A percentile compares a stretch with the other conserved stretches of the same genome.
phyloP scores from a whole-genome alignment of 1,284 basidiomycete genomes.

The Ceratobasidium sp. region DNA sequence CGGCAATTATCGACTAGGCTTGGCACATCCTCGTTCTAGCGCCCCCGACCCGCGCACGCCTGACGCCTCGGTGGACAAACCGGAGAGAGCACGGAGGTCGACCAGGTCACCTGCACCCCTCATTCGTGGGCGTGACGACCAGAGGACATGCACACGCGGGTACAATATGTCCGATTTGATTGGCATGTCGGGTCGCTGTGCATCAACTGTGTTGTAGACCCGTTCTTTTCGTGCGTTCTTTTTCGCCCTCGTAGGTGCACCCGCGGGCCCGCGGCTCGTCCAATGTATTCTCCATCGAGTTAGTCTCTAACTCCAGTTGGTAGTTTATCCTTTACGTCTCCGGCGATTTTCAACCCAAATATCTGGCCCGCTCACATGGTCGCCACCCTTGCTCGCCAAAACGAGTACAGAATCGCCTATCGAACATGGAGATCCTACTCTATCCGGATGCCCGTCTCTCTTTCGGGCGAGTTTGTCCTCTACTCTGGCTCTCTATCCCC shows the following conservation, averaged over 20 bases:
- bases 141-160: background rate
- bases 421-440: background rate
- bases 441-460: too few relatives aligned
- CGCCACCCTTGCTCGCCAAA: background rate
- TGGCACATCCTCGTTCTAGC: background rate
- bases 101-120: background rate
- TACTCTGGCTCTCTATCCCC: background rate
- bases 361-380: slow-evolving; percentile 6
- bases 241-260: background rate
- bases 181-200: background rate
- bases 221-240: background rate
- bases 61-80: background rate
- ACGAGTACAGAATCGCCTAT: background rate
- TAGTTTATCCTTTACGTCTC: slow-evolving; percentile 4
- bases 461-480: background rate
- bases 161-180: background rate
- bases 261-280: slow-evolving; percentile 26
- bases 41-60: background rate
- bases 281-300: background rate
- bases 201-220: background rate
- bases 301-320: slow-evolving; percentile 10
- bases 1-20: background rate
- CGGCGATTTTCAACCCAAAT: background rate
- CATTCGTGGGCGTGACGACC: slow-evolving; percentile 2
- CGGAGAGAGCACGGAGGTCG: slow-evolving; percentile 17